A percentile compares a stretch with the other conserved stretches of the same genome.
Conservation (phyloP, 139 green algal species). For the Chlamydomonas incerta region DNA sequence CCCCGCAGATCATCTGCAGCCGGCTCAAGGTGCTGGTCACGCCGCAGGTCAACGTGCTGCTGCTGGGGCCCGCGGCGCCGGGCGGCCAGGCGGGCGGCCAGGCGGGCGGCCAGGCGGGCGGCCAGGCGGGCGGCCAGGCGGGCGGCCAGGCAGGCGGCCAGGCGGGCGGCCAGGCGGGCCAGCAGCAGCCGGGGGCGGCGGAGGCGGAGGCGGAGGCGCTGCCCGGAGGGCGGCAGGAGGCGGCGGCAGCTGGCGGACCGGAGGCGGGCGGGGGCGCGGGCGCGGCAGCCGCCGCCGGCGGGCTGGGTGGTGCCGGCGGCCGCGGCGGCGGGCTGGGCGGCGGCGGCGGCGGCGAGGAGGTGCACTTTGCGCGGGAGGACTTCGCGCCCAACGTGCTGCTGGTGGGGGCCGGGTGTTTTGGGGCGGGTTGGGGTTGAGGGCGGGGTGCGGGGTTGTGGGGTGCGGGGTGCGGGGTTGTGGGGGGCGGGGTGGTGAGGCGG, state of each 20-base stretch:
- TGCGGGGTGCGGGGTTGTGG: no score
- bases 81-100: no score
- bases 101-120: no score
- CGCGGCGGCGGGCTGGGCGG: no score
- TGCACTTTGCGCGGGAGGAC: conserved; percentile 43
- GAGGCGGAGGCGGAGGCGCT: no score
- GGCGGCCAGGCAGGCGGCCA: no score
- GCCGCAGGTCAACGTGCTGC: conserved; percentile 60
- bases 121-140: no score
- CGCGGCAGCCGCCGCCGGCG: conserved; percentile 2
- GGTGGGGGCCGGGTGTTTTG: no score
- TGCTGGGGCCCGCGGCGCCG: conserved; percentile 30
- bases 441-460: no score
- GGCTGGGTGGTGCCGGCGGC: background rate
- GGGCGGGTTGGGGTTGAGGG: no score
- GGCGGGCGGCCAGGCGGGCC: no score
- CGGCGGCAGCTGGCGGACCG: background rate
- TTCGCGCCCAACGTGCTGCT: conserved; percentile 77
- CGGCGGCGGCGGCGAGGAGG: background rate
- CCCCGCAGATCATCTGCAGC: conserved; percentile 75
- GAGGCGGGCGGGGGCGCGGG: background rate
- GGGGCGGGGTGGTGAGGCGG: no score
- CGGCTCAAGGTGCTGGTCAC: conserved; percentile 80
- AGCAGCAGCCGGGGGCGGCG: background rate
- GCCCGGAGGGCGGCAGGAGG: conserved; percentile 7